Conservation (phyloP, 805 yeast genomes). For the Nadsonia fulvescens region DNA sequence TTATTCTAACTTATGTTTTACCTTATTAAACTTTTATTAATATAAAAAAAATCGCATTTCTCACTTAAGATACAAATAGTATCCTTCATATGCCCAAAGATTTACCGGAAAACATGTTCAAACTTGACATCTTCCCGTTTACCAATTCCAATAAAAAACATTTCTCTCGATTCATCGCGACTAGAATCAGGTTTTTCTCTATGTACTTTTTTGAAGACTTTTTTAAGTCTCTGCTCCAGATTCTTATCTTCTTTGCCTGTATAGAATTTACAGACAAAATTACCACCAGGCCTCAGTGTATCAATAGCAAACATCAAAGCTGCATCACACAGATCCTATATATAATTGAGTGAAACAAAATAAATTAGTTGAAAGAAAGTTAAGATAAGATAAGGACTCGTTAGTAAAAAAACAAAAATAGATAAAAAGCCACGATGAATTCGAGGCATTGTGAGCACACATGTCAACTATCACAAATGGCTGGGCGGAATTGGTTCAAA, state of each 20-base stretch:
- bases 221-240: slow-evolving; percentile 39
- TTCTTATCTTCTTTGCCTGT: slow-evolving; percentile 62
- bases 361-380: background rate
- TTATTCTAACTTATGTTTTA: no score
- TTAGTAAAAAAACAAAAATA: background rate
- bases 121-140: slow-evolving; percentile 20
- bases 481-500: no score
- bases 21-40: no score
- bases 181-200: slow-evolving; percentile 71
- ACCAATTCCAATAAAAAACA: slow-evolving; percentile 55
- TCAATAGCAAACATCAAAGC: slow-evolving; percentile 63
- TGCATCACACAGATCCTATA: slow-evolving; percentile 71
- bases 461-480: no score
- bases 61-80: no score
- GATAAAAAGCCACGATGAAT: no score
- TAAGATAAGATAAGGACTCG: background rate
- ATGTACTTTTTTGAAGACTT: slow-evolving; percentile 42
- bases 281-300: slow-evolving; percentile 52
- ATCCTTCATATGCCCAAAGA: no score
- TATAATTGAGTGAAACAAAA: slow-evolving; percentile 1
- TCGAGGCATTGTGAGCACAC: no score
- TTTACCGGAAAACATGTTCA: slow-evolving; percentile 9
- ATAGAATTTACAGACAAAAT: slow-evolving; percentile 65
- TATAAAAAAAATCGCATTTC: no score
- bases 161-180: slow-evolving; percentile 62